Percentiles rank a stretch among this genome's conserved stretches.
Conservation (phyloP, 495 filamentous ascomycete genomes). For the Aspergillus avenaceus region DNA sequence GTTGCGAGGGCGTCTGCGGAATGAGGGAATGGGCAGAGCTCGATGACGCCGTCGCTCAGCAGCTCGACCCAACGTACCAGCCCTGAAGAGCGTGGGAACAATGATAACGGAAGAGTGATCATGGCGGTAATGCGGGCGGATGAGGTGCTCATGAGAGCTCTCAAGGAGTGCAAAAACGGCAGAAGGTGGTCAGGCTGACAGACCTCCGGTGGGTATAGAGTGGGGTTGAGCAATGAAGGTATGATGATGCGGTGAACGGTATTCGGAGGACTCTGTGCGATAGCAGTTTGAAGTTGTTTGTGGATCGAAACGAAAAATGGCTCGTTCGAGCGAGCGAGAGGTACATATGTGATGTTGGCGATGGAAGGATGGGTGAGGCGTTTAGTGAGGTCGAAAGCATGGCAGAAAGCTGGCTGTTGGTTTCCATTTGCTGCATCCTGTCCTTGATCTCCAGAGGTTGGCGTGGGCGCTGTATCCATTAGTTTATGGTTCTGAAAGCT, state of each 20-base stretch:
- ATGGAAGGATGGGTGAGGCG: conserved; percentile 60
- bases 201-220: conserved; percentile 66
- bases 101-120: conserved; percentile 72
- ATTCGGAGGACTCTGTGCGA: conserved; percentile 53
- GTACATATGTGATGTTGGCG: conserved; percentile 55
- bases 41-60: conserved; percentile 79
- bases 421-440: conserved; percentile 14
- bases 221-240: conserved; percentile 78
- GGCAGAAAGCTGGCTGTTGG: conserved; percentile 61
- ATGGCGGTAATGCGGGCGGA: conserved; percentile 65
- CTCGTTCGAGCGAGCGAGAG: conserved; percentile 42
- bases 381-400: conserved; percentile 87
- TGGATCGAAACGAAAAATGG: conserved; percentile 67
- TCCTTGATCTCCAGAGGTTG: conserved; percentile 22
- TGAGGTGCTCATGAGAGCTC: conserved; percentile 66
- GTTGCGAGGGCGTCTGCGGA: conserved; percentile 53
- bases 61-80: conserved; percentile 86
- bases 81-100: conserved; percentile 74
- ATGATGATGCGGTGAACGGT: conserved; percentile 79
- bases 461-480: conserved; percentile 22
- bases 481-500: conserved; percentile 6
- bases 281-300: conserved; percentile 50
- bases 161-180: conserved; percentile 77
- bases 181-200: conserved; percentile 67
- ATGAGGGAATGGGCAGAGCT: conserved; percentile 81